Evolutionary conservation across 1,284 basidiomycete genomes (phyloP).

Genomic region (Vanrija pseudolonga): DNA sequence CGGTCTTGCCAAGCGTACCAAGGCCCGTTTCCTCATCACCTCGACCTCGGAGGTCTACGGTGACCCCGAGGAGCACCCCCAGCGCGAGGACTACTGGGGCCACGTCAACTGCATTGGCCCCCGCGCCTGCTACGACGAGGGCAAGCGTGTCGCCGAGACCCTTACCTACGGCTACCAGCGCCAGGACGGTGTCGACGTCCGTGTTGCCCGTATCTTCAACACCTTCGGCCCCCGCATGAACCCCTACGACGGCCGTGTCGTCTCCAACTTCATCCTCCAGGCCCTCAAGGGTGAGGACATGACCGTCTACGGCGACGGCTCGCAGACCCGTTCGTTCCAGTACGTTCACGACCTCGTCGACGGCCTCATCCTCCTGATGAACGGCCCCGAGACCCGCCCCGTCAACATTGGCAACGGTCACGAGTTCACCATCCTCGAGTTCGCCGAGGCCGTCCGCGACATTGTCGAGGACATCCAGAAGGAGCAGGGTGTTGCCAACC

Average conservation of each 20-base stretch:
- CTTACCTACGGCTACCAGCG: constrained; percentile 90
- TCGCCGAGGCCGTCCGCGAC: constrained; percentile 80
- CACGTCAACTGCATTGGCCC: constrained; percentile 97
- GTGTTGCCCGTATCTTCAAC: constrained; percentile 95
- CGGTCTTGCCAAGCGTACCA: constrained; percentile 93
- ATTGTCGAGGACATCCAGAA: constrained; percentile 83
- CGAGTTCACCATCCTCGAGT: constrained; percentile 89
- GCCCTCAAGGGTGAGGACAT: constrained; percentile 92
- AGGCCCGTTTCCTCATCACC: constrained; percentile 91
- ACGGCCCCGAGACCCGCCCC: constrained; percentile 81
- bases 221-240: constrained; percentile 65
- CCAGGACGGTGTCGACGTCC: constrained; percentile 90
- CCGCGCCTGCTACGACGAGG: constrained; percentile 97
- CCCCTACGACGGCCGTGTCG: constrained; percentile 91
- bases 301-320: constrained; percentile 95
- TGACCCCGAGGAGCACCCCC: constrained; percentile 94
- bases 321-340: constrained; percentile 94
- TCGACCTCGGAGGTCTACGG: constrained; percentile 94
- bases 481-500: constrained; percentile 63
- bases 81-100: constrained; percentile 94
- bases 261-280: constrained; percentile 97
- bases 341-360: constrained; percentile 61
- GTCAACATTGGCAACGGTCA: constrained; percentile 92
- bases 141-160: constrained; percentile 91
- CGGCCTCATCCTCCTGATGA: constrained; percentile 82